Evolutionary conservation across 1,139 yeast genomes (phyloP).

Genomic region (Wickerhamiella infanticola): DNA sequence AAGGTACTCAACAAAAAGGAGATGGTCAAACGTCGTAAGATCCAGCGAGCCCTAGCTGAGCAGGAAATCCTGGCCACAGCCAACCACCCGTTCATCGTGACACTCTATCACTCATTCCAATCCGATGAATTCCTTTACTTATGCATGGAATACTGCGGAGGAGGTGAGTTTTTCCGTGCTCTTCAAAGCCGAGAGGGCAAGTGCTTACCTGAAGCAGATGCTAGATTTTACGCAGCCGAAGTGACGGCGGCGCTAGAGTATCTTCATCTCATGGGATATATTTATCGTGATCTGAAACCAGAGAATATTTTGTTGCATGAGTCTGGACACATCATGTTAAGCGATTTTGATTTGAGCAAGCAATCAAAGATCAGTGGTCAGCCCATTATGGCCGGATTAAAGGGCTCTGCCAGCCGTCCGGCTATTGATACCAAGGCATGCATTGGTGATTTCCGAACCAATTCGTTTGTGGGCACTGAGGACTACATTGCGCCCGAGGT

Average conservation of each 20-base stretch:
- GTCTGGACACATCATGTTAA: conserved; percentile 94
- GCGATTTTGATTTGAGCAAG: conserved; percentile 90
- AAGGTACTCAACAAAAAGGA: conserved; percentile 80
- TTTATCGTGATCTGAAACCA: conserved; percentile 88
- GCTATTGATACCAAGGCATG: conserved; percentile 82
- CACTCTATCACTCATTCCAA: conserved; percentile 91
- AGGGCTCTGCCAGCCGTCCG: conserved; percentile 19
- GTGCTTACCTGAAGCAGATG: conserved; percentile 76
- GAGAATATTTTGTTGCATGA: conserved; percentile 87
- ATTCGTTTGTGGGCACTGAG: conserved; percentile 95
- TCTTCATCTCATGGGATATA: conserved; percentile 89
- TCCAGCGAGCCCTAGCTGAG: conserved; percentile 88
- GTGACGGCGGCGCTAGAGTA: conserved; percentile 96
- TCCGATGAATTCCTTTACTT: conserved; percentile 83
- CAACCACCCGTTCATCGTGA: conserved; percentile 93
- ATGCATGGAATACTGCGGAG: conserved; percentile 99
- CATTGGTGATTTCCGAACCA: conserved; percentile 88
- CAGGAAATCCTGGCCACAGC: conserved; percentile 92
- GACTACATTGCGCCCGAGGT: conserved; percentile 98
- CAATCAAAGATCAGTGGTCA: conserved; percentile 56
- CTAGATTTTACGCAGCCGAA: conserved; percentile 89
- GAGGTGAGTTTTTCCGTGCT: conserved; percentile 96
- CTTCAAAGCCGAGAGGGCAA: conserved; percentile 80
- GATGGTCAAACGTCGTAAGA: conserved; percentile 88
- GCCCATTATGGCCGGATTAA: conserved; percentile 26